Conservation (phyloP, 2,329 filamentous ascomycete genomes). For the Cryphonectria parasitica region DNA sequence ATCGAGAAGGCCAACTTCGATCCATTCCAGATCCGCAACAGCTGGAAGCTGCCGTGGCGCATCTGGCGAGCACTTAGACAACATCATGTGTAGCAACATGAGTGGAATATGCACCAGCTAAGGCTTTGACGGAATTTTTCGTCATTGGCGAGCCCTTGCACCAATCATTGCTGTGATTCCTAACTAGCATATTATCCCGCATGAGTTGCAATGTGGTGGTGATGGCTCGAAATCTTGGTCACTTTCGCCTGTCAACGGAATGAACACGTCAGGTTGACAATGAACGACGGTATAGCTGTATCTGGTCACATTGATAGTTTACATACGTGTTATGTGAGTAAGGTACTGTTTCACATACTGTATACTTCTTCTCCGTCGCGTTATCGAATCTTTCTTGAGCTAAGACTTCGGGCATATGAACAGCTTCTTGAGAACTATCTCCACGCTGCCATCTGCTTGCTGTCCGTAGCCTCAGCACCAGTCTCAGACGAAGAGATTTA, state of each 20-base stretch:
- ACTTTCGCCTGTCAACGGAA: background rate
- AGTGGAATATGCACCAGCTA: background rate
- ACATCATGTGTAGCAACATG: constrained; percentile 45
- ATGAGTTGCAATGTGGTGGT: background rate
- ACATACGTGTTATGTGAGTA: background rate
- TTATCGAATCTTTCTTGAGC: background rate
- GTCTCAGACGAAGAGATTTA: background rate
- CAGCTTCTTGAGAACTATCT: background rate
- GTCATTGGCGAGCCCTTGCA: background rate
- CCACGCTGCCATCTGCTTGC: background rate
- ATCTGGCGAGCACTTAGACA: constrained; percentile 59
- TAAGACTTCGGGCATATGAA: background rate
- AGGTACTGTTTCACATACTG: background rate
- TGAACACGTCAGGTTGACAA: background rate
- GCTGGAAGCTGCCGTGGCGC: constrained; percentile 86
- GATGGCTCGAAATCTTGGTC: background rate
- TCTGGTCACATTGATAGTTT: background rate
- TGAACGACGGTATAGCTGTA: background rate
- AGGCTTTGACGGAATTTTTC: background rate
- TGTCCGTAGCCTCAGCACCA: background rate
- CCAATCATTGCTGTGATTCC: background rate
- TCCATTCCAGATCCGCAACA: constrained; percentile 68
- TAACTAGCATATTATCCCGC: background rate
- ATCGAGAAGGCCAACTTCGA: constrained; percentile 86
- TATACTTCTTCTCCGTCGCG: background rate